Evolutionary conservation across 2,329 filamentous ascomycete species (phyloP).

Genomic region (Pleomassaria siparia): DNA sequence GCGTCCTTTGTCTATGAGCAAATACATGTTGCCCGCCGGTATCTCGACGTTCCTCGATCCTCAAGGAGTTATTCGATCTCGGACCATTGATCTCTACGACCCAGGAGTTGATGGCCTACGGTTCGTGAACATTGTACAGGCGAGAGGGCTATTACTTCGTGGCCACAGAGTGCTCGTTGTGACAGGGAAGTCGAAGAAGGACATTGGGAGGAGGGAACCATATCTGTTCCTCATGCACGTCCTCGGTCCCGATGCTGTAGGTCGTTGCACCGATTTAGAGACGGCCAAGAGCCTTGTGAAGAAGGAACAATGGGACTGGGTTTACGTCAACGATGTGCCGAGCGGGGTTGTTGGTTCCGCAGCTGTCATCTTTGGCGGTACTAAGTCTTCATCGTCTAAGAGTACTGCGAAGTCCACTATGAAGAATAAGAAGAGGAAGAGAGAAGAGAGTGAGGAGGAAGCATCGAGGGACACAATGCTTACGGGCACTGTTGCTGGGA

Average conservation of each 20-base stretch:
- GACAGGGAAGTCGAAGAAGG: conserved; percentile 63
- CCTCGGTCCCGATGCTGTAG: conserved; percentile 69
- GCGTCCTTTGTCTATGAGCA: conserved; percentile 69
- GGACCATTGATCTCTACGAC: conserved; percentile 64
- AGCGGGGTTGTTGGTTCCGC: conserved; percentile 58
- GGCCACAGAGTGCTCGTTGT: conserved; percentile 72
- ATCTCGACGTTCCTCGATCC: conserved; percentile 71
- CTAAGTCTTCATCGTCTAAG: not conserved
- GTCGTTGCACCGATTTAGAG: conserved; percentile 64
- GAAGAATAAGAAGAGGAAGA: conserved; percentile 48
- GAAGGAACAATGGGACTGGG: conserved; percentile 69
- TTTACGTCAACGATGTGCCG: conserved; percentile 76
- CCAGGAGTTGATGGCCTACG: conserved; percentile 53
- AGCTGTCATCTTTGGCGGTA: conserved; percentile 49
- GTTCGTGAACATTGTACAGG: conserved; percentile 28
- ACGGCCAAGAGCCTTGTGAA: conserved; percentile 64
- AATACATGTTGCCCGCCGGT: conserved; percentile 84
- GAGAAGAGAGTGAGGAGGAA: conserved; percentile 30
- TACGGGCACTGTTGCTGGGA: conserved; percentile 44
- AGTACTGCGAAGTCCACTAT: conserved; percentile 8
- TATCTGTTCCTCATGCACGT: conserved; percentile 81
- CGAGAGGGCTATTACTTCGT: conserved; percentile 63
- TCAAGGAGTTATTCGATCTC: conserved; percentile 70
- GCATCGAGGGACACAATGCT: conserved; percentile 27
- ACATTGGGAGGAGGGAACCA: conserved; percentile 65